Conservation (phyloP, 2,329 filamentous ascomycete species). For the Trichoderma sp. region DNA sequence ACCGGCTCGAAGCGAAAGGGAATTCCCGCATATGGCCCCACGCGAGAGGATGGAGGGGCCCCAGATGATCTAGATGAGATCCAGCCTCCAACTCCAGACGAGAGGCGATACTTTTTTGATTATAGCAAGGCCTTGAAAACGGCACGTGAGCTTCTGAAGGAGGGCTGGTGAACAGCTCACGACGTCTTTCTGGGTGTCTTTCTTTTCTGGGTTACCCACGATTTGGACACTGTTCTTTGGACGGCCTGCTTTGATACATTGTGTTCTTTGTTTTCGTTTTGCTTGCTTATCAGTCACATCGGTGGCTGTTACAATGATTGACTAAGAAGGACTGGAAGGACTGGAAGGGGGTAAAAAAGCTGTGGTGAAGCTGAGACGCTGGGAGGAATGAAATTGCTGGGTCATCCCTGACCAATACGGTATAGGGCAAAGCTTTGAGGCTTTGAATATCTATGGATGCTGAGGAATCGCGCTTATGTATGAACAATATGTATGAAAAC, state of each 20-base stretch:
- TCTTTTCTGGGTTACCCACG: not conserved
- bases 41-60: conserved; percentile 19
- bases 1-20: not conserved
- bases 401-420: not conserved
- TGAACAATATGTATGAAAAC: not conserved
- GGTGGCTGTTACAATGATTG: not conserved
- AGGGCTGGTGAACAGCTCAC: not conserved
- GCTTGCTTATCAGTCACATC: not conserved
- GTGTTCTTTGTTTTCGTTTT: not conserved
- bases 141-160: not conserved
- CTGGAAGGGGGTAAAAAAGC: not conserved
- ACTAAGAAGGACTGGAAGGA: not conserved
- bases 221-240: not conserved
- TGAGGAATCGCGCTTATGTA: not conserved
- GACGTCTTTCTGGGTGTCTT: not conserved
- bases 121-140: not conserved
- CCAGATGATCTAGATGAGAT: conserved; percentile 25
- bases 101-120: not conserved
- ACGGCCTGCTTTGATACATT: not conserved
- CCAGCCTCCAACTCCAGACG: conserved; percentile 11
- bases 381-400: not conserved
- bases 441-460: not conserved
- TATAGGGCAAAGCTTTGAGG: not conserved
- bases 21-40: not conserved
- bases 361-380: not conserved